Conservation (phyloP, 352 stramenopile genomes). For the Phytophthora brassicae region DNA sequence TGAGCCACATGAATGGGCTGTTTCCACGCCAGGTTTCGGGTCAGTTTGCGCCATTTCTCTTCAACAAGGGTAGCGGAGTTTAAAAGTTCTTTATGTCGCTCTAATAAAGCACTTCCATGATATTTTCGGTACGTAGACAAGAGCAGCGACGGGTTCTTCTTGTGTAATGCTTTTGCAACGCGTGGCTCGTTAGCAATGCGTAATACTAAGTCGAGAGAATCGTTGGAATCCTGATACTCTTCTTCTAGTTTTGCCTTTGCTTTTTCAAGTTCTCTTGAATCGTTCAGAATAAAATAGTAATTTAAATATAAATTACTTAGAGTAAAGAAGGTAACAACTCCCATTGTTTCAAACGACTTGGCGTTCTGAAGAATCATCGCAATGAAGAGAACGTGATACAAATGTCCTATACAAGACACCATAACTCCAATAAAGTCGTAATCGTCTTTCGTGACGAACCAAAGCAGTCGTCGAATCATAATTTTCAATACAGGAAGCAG, state of each 20-base stretch:
- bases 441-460: constrained; percentile 18
- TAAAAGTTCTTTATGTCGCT: background rate
- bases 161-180: constrained; percentile 3
- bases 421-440: constrained; percentile 27
- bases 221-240: background rate
- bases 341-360: constrained; percentile 31
- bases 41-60: background rate
- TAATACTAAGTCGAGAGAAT: background rate
- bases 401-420: constrained; percentile 19
- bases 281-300: constrained; percentile 12
- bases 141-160: background rate
- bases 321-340: constrained; percentile 18
- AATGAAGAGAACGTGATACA: constrained; percentile 44
- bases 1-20: background rate
- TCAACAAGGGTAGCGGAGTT: background rate
- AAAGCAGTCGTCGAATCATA: constrained; percentile 20
- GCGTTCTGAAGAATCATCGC: constrained; percentile 34
- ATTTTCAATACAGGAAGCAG: constrained; percentile 26
- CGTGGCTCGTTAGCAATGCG: background rate
- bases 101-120: background rate
- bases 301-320: constrained; percentile 5
- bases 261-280: background rate
- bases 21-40: background rate
- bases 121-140: constrained; percentile 15
- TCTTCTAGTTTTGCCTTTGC: background rate